Percentiles rank a stretch among this genome's conserved stretches.
Evolutionary conservation across 2,329 filamentous ascomycete species (phyloP).

Genomic region (Colletotrichum shisoi): DNA sequence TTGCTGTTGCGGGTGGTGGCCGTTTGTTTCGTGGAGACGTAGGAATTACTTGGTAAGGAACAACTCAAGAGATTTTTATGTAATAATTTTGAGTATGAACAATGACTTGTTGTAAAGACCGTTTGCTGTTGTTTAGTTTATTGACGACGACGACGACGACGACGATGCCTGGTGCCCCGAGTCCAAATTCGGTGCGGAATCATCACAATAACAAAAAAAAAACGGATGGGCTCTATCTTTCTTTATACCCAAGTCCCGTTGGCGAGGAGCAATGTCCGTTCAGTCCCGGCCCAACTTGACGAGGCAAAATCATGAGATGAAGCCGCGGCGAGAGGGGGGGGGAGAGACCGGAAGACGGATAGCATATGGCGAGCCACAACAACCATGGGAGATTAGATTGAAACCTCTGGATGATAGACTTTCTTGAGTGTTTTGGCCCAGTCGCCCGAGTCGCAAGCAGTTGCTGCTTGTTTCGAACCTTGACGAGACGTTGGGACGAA

Average conservation of each 20-base stretch:
- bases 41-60: conserved; percentile 4
- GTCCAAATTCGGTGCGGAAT: conserved; percentile 35
- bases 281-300: background rate
- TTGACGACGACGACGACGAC: conserved; percentile 9
- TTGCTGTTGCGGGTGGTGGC: background rate
- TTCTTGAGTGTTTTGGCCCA: conserved; percentile 36
- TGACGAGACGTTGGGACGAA: conserved; percentile 28
- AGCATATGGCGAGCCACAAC: background rate
- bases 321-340: background rate
- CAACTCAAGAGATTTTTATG: conserved; percentile 27
- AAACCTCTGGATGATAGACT: conserved; percentile 36
- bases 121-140: conserved; percentile 12
- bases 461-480: conserved; percentile 37
- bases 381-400: conserved; percentile 9
- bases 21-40: background rate
- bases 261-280: background rate
- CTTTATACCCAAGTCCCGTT: conserved; percentile 17
- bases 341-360: background rate
- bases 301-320: conserved; percentile 18
- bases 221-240: conserved; percentile 22
- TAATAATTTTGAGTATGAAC: background rate
- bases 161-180: conserved; percentile 21
- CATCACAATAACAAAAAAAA: too few relatives aligned
- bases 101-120: conserved; percentile 29
- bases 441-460: conserved; percentile 26